These are phyloP conservation scores for Paraphoma sp. DNA, from an alignment of 2,329 filamentous ascomycete genomes.

Conservation along the genomic window DNA sequence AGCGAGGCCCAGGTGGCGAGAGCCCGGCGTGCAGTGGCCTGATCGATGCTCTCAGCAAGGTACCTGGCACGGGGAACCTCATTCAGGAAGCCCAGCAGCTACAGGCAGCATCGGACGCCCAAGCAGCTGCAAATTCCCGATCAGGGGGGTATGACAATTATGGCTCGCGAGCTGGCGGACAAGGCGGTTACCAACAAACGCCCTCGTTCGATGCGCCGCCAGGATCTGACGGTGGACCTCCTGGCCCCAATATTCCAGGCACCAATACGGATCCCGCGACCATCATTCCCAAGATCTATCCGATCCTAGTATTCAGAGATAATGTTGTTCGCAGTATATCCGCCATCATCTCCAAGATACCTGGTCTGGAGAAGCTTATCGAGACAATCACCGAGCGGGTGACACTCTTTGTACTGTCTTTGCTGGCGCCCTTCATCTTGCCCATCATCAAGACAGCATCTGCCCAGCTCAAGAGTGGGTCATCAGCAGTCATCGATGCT, in stretches of 20 bases:
- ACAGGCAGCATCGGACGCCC: conserved; percentile 56
- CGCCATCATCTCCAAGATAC: conserved; percentile 86
- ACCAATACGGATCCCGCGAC: conserved; percentile 74
- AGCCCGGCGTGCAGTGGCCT: conserved; percentile 53
- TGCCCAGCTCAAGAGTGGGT: conserved; percentile 83
- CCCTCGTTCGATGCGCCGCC: conserved; percentile 51
- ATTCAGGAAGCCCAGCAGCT: conserved; percentile 55
- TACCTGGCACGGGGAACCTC: conserved; percentile 66
- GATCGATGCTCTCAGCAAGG: conserved; percentile 74
- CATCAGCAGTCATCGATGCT: conserved; percentile 69
- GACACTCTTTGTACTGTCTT: conserved; percentile 87
- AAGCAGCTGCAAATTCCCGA: conserved; percentile 55
- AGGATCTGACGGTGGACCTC: conserved; percentile 53
- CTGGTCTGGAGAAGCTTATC: conserved; percentile 85
- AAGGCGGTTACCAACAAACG: conserved; percentile 50
- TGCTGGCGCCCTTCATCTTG: conserved; percentile 89
- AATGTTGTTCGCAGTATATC: conserved; percentile 89
- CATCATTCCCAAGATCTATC: conserved; percentile 75
- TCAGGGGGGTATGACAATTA: conserved; percentile 49
- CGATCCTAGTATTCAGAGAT: conserved; percentile 92
- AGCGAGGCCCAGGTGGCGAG: conserved; percentile 40
- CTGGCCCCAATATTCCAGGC: conserved; percentile 68
- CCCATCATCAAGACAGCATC: conserved; percentile 90
- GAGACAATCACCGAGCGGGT: conserved; percentile 94
- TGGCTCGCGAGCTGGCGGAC: conserved; percentile 42